phyloP scores from a whole-genome alignment of 2,329 filamentous ascomycete genomes.

The Alternaria postmessia region DNA sequence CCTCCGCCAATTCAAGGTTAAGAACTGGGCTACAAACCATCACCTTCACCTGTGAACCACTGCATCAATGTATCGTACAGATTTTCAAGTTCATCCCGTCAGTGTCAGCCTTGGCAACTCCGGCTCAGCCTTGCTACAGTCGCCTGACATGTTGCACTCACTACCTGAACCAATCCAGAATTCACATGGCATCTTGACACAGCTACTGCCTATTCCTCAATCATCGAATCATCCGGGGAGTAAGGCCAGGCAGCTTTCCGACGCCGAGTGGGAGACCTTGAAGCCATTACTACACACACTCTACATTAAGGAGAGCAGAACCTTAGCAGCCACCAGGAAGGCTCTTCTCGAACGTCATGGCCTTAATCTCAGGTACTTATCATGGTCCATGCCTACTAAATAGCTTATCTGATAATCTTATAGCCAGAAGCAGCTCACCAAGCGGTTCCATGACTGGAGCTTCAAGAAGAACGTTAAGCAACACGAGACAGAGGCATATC shows the following conservation, averaged over 20 bases:
- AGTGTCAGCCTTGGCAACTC: background rate
- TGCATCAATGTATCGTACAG: background rate
- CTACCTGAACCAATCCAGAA: background rate
- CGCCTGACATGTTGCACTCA: background rate
- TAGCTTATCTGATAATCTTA: background rate
- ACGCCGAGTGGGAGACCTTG: background rate
- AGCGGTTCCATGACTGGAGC: background rate
- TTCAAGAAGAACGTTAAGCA: background rate
- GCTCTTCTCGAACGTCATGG: background rate
- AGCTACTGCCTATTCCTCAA: background rate
- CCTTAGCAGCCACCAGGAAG: background rate
- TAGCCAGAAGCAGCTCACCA: background rate
- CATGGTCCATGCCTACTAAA: fast-evolving
- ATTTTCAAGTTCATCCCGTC: background rate
- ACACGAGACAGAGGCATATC: background rate
- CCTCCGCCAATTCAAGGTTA: background rate
- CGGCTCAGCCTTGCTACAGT: background rate
- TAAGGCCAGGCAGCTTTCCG: background rate
- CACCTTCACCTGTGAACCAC: background rate
- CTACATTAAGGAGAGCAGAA: background rate
- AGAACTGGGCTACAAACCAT: background rate
- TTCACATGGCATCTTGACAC: background rate
- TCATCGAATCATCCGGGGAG: background rate
- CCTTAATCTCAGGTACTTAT: background rate
- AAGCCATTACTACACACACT: background rate